Base-by-base conservation (phyloP, 2,329 filamentous ascomycete species). In the Trichophyton rubrum region DNA sequence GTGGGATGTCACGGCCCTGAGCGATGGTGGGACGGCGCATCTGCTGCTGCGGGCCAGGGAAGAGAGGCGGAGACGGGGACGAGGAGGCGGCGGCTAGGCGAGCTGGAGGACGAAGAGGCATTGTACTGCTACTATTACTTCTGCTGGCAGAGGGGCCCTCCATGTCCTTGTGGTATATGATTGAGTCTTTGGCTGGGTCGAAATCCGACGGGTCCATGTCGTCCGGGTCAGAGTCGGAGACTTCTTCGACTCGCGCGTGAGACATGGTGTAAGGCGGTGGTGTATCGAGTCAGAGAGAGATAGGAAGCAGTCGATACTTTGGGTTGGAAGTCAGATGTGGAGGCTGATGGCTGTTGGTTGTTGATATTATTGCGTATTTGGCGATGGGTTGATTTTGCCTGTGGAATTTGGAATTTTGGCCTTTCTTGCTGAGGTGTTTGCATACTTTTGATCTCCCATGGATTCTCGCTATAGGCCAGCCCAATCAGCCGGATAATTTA, bases 161-260 rank as follows among this genome's bases (percentile, higher is more conserved):
- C 35, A 45, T 58, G 41, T 58, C 56, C 58, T 70, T 69, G 49
- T 74, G 70, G 43, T 73, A 70, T 62, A 73, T 71, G 63, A 75
- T 71, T 9, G 55, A 57, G 40, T 57, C 55, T 60, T 68, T 68
- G 24, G 70, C 66, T 24, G 74, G 74, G 65, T 77, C 81, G 66
- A 84, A 83, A 63, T 87, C 84, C 64, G 78, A 77, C 68, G 91
- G 88, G 75, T 93, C 88, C 73, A 86, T 87, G 75, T 96, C 90
- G 65, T 90, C 88, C 59, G 92, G 90, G 77, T 97, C 92, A 13
- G 88, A 89, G 79, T 95, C 90, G 62, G 86, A 89, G 75, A 97
- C 93, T 81, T 99, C 93, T 74, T 97, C 86, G 63, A 87, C 86
- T 62, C 91, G 85, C 78, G 93, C 74, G 64, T 73, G 86, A 51